A percentile compares a stretch with the other conserved stretches of the same genome.
Evolutionary conservation across 306 rosid genomes (phyloP).

Genomic region (Senna siamea): DNA sequence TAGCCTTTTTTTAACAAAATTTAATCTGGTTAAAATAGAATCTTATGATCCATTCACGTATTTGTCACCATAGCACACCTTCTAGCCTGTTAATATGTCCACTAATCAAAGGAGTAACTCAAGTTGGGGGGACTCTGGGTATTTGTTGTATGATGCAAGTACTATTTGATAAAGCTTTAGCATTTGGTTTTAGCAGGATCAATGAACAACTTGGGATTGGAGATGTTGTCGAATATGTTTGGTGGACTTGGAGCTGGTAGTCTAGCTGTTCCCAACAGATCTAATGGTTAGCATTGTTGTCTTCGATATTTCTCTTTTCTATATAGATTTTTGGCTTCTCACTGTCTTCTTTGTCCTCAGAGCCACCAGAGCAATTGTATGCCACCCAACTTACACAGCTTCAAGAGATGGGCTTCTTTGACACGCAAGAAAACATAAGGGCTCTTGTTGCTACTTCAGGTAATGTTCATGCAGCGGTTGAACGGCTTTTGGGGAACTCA

Average conservation of each 20-base stretch:
- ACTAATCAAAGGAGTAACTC: too few relatives aligned
- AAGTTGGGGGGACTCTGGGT: constrained; percentile 10
- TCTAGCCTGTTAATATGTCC: constrained; percentile 20
- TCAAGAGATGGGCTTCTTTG: constrained; percentile 70
- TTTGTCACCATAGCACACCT: neutral
- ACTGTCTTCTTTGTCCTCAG: constrained; percentile 38
- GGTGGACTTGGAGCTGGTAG: constrained; percentile 90
- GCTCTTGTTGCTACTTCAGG: constrained; percentile 66
- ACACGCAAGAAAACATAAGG: constrained; percentile 64
- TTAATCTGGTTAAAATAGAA: constrained; percentile 4
- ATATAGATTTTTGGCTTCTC: neutral
- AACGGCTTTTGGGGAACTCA: constrained; percentile 57
- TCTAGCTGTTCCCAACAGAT: constrained; percentile 65
- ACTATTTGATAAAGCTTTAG: constrained; percentile 18
- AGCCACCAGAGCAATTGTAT: constrained; percentile 66
- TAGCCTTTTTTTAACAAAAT: constrained; percentile 11
- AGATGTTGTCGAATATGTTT: constrained; percentile 76
- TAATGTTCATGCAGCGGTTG: constrained; percentile 65
- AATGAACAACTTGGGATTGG: constrained; percentile 59
- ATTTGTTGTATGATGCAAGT: constrained; percentile 28
- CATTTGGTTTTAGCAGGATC: constrained; percentile 42
- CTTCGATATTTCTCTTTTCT: neutral
- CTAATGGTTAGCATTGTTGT: constrained; percentile 56
- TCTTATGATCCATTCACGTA: constrained; percentile 1
- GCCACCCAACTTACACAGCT: constrained; percentile 65